Conservation (phyloP, 345 rosid genomes). For the Microcos paniculata region DNA sequence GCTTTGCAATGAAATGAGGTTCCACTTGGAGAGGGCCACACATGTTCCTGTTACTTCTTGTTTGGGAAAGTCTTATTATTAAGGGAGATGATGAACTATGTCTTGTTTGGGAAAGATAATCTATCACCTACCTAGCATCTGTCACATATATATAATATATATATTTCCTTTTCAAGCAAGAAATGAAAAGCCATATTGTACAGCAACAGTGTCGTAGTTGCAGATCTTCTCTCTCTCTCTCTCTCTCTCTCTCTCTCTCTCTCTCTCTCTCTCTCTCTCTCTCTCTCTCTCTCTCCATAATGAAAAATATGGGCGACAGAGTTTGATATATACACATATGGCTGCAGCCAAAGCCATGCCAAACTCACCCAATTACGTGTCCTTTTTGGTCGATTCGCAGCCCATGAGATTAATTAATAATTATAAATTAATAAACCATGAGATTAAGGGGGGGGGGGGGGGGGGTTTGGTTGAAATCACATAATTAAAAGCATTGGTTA, state of each 20-base stretch:
- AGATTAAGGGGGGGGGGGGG: too few species aligned
- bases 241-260: too few species aligned
- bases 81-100: too few species aligned
- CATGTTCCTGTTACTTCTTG: neutral
- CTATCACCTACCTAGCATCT: too few species aligned
- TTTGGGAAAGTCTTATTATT: neutral
- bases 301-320: neutral
- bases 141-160: too few species aligned
- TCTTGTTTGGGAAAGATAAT: neutral
- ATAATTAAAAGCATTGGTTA: neutral
- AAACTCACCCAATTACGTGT: neutral
- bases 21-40: neutral
- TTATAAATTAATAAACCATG: too few species aligned
- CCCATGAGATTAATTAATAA: too few species aligned
- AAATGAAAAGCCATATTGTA: neutral
- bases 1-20: neutral
- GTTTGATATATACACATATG: neutral
- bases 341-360: neutral
- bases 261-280: neutral
- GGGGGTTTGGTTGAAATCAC: too few species aligned
- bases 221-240: too few species aligned
- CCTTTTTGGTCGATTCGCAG: neutral
- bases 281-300: neutral
- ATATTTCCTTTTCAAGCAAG: neutral
- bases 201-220: too few species aligned